phyloP scores from a whole-genome alignment of 2,329 filamentous ascomycete genomes.

The Fusarium sterilihyphosum region DNA sequence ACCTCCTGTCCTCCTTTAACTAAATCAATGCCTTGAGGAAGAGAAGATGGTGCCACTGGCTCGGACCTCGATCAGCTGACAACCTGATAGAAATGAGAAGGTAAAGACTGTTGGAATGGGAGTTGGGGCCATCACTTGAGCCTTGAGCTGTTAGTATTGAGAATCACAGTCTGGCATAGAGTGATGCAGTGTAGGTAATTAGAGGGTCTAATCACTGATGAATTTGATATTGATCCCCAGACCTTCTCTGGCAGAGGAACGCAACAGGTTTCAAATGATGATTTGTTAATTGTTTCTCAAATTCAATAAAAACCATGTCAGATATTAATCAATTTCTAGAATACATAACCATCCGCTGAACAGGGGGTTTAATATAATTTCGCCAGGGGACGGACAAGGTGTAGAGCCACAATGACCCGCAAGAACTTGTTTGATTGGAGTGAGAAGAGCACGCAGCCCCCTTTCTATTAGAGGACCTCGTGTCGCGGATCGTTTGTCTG shows the following conservation, averaged over 20 bases:
- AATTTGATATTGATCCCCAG: background rate
- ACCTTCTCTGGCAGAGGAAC: background rate
- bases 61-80: conserved; percentile 7
- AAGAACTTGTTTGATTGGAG: conserved; percentile 30
- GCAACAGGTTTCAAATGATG: background rate
- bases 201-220: background rate
- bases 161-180: background rate
- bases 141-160: background rate
- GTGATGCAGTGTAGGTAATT: background rate
- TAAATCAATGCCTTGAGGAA: background rate
- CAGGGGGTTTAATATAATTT: conserved; percentile 40
- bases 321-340: conserved; percentile 19
- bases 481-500: conserved; percentile 39
- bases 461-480: conserved; percentile 39
- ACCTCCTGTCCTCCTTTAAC: conserved; percentile 13
- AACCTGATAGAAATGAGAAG: conserved; percentile 8
- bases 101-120: background rate
- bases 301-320: background rate
- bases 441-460: conserved; percentile 16
- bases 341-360: background rate
- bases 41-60: conserved; percentile 17
- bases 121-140: background rate
- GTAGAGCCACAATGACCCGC: conserved; percentile 43
- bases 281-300: background rate
- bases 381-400: conserved; percentile 37